These are phyloP conservation scores for Fusarium keratoplasticum DNA, from an alignment of 2,329 filamentous ascomycete genomes.

Conservation along the genomic window DNA sequence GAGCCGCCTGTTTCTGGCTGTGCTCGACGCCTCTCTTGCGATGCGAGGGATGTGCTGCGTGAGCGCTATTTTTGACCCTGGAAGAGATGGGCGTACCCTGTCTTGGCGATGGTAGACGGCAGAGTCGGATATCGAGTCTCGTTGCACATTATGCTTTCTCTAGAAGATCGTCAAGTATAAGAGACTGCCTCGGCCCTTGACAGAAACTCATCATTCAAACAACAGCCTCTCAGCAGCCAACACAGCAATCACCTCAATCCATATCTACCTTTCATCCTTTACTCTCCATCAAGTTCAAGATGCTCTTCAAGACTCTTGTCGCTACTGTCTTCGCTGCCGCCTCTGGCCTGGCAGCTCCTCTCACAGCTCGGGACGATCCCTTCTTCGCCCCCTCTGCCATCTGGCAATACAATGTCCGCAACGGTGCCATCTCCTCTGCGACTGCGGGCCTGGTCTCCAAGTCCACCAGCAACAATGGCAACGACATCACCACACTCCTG, in stretches of 20 bases:
- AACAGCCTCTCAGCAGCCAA: not conserved
- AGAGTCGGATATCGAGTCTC: not conserved
- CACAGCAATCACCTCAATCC: not conserved
- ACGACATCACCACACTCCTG: conserved; percentile 45
- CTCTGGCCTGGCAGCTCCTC: conserved; percentile 34
- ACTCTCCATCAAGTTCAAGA: conserved; percentile 12
- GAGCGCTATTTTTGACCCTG: conserved; percentile 15
- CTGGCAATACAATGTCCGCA: conserved; percentile 39
- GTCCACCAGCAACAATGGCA: conserved; percentile 35
- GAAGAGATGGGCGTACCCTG: not conserved
- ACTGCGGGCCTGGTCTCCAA: conserved; percentile 31
- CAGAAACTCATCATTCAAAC: not conserved
- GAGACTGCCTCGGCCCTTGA: not conserved
- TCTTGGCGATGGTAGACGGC: not conserved
- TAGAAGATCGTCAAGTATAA: conserved; percentile 5
- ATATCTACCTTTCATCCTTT: not conserved
- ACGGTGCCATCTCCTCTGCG: conserved; percentile 36
- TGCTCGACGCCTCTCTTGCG: not conserved
- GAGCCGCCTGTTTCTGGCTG: conserved; percentile 9
- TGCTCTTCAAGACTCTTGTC: conserved; percentile 40
- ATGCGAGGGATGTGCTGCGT: not conserved
- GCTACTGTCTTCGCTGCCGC: conserved; percentile 31
- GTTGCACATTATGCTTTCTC: not conserved
- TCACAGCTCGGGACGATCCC: conserved; percentile 20
- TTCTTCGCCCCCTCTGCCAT: conserved; percentile 39